Conservation (phyloP, 768 basidiomycete species). For the Termitomyces heimii region DNA sequence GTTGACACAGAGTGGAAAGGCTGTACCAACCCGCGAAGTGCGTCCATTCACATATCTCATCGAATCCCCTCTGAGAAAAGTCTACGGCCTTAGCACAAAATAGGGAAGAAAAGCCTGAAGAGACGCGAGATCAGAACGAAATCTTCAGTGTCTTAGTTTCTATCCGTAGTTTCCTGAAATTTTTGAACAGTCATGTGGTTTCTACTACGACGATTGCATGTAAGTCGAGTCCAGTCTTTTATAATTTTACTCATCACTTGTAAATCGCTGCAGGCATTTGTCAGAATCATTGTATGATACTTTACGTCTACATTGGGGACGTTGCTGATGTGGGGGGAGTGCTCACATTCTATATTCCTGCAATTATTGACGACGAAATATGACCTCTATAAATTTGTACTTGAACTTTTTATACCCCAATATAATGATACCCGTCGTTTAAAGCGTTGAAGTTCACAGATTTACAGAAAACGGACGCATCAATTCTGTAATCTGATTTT, state of each 20-base stretch:
- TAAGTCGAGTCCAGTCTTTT: conserved; percentile 28
- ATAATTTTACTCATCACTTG: background rate
- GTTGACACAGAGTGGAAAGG: conserved; percentile 77
- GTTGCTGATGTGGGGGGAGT: conserved; percentile 76
- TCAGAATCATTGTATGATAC: conserved; percentile 75
- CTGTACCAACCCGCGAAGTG: conserved; percentile 61
- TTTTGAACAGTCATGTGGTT: conserved; percentile 73
- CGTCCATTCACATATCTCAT: conserved; percentile 10
- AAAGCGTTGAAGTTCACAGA: background rate
- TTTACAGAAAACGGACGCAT: background rate
- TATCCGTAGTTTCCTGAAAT: conserved; percentile 72
- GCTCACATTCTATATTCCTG: conserved; percentile 84
- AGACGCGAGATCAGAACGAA: conserved; percentile 46
- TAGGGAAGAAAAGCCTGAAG: conserved; percentile 27
- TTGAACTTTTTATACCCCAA: conserved; percentile 1
- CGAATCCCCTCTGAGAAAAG: background rate
- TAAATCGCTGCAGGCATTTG: conserved; percentile 59
- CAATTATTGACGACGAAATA: conserved; percentile 53
- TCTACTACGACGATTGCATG: conserved; percentile 84
- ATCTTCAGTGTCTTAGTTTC: conserved; percentile 66
- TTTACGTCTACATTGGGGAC: conserved; percentile 87
- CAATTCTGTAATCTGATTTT: background rate
- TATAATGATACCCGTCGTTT: background rate
- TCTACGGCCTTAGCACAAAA: conserved; percentile 2
- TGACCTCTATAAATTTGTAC: conserved; percentile 1